phyloP scores from a whole-genome alignment of 2,329 filamentous ascomycete genomes.

The Sclerotiophoma versabilis region DNA sequence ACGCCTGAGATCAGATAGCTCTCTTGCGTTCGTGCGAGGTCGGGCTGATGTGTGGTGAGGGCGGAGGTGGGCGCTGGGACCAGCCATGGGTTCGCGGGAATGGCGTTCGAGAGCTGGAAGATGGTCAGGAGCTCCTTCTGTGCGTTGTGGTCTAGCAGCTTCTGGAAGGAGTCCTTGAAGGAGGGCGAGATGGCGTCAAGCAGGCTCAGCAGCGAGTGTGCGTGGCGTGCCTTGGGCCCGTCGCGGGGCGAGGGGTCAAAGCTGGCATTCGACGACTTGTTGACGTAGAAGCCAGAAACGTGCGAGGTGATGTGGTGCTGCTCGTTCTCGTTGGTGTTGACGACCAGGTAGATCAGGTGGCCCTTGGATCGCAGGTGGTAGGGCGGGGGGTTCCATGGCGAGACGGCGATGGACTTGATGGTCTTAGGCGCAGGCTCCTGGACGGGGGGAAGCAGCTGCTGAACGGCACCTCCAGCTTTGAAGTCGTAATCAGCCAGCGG shows the following conservation, averaged over 20 bases:
- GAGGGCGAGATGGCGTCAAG: constrained; percentile 82
- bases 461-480: constrained; percentile 69
- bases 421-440: constrained; percentile 81
- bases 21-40: constrained; percentile 90
- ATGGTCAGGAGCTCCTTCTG: constrained; percentile 86
- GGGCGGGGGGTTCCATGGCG: constrained; percentile 95
- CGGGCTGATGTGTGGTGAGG: constrained; percentile 75
- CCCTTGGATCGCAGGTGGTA: constrained; percentile 90
- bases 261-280: constrained; percentile 92
- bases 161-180: constrained; percentile 77
- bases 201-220: constrained; percentile 86
- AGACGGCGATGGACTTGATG: constrained; percentile 85
- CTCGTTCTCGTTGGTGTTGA: constrained; percentile 93
- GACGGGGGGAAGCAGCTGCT: constrained; percentile 72
- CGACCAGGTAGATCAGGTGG: constrained; percentile 87
- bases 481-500: constrained; percentile 77
- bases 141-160: constrained; percentile 84
- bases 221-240: constrained; percentile 76
- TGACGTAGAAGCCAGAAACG: constrained; percentile 94
- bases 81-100: constrained; percentile 90
- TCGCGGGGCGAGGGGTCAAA: constrained; percentile 88
- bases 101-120: constrained; percentile 94
- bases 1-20: constrained; percentile 87
- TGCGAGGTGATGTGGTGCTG: constrained; percentile 93
- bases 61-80: constrained; percentile 73